A percentile compares a stretch with the other conserved stretches of the same genome.
Conservation (phyloP, 805 yeast species). For the Metschnikowia aberdeeniae region DNA sequence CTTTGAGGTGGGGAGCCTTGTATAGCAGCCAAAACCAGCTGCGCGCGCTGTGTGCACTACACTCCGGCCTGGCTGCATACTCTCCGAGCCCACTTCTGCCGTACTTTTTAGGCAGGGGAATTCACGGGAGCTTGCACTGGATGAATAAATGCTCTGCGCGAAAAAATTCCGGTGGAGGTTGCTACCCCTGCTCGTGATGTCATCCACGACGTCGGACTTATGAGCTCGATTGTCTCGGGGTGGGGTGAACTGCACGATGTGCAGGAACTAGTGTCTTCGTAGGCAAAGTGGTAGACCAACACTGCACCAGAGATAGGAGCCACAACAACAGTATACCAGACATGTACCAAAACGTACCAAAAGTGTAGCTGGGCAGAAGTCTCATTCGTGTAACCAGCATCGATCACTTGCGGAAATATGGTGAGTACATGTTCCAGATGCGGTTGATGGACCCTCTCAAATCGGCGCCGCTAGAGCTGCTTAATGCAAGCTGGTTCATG, state of each 20-base stretch:
- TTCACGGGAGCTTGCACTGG: not conserved
- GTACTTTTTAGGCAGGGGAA: not conserved
- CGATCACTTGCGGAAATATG: constrained; percentile 21
- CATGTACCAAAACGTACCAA: not conserved
- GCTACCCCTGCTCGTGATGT: too few species aligned
- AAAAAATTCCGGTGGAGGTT: too few species aligned
- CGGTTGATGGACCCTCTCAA: constrained; percentile 50
- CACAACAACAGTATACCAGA: too few species aligned
- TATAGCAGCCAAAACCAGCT: not conserved
- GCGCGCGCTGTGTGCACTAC: constrained; percentile 1
- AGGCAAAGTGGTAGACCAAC: too few species aligned
- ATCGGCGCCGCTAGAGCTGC: constrained; percentile 27
- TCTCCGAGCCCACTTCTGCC: not conserved
- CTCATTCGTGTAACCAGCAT: too few species aligned
- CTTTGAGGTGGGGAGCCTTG: not conserved
- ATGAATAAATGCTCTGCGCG: too few species aligned
- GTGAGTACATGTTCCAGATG: constrained; percentile 59
- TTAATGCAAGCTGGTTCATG: constrained; percentile 46
- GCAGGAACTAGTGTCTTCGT: too few species aligned
- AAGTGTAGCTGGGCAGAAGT: not conserved
- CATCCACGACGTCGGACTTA: too few species aligned
- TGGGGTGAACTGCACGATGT: too few species aligned
- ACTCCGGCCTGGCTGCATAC: constrained; percentile 1
- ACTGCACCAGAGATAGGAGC: too few species aligned
- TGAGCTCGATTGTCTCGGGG: too few species aligned